Conservation (phyloP, 495 filamentous ascomycete species). For the Pseudomonodictys pantanalensis region DNA sequence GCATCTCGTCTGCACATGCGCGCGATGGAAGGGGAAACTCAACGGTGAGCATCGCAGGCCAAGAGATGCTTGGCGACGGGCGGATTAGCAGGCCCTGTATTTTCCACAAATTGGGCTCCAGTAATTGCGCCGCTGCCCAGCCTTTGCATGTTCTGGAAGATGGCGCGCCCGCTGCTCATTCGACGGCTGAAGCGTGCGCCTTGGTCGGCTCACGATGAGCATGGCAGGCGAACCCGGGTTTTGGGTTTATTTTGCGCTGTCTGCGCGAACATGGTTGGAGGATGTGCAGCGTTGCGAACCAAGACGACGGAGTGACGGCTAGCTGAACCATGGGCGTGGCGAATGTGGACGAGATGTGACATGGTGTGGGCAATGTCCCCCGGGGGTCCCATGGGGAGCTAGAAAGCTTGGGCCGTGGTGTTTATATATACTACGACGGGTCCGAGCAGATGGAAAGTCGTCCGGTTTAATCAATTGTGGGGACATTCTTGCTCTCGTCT, state of each 20-base stretch:
- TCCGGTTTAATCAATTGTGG: neutral
- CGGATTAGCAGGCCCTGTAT: neutral
- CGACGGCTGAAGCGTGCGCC: conserved; percentile 6
- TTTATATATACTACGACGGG: neutral
- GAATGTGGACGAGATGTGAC: too few species aligned
- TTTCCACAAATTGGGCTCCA: conserved; percentile 28
- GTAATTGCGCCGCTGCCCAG: neutral
- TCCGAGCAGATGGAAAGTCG: too few species aligned
- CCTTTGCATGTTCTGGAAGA: conserved; percentile 9
- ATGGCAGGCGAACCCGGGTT: conserved; percentile 18
- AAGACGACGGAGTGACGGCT: too few species aligned
- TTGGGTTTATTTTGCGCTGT: neutral
- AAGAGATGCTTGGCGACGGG: neutral
- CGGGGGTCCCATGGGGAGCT: too few species aligned
- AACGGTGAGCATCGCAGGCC: neutral
- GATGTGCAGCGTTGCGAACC: too few species aligned
- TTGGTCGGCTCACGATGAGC: neutral
- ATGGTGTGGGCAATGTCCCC: too few species aligned
- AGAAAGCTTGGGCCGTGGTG: neutral
- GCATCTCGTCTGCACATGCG: too few species aligned
- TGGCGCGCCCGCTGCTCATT: conserved; percentile 2
- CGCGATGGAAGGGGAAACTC: too few species aligned
- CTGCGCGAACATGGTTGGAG: too few species aligned
- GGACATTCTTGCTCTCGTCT: neutral
- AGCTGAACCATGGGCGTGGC: neutral